phyloP scores from a whole-genome alignment of 805 yeast species.

The Pichia thaimueangensis region DNA sequence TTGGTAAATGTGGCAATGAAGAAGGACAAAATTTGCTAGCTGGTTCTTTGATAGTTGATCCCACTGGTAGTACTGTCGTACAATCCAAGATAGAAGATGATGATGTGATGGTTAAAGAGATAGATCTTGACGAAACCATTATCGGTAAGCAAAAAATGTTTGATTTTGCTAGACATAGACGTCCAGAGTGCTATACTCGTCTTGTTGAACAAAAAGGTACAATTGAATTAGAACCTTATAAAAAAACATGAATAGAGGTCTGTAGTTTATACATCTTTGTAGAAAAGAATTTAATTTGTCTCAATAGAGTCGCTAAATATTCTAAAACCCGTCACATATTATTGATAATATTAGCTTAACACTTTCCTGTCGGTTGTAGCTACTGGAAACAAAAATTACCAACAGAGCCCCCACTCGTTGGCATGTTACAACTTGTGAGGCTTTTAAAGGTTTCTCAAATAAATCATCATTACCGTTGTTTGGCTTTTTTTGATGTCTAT shows the following conservation, averaged over 20 bases:
- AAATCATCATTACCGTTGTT: too few relatives aligned
- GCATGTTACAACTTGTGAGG: too few relatives aligned
- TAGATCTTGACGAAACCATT: slow-evolving; percentile 32
- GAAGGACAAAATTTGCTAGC: slow-evolving; percentile 33
- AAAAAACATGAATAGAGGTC: too few relatives aligned
- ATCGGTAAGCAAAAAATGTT: slow-evolving; percentile 33
- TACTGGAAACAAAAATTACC: too few relatives aligned
- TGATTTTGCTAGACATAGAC: slow-evolving; percentile 33
- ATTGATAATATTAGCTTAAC: too few relatives aligned
- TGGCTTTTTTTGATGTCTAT: too few relatives aligned
- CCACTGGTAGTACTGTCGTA: slow-evolving; percentile 31
- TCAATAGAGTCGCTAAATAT: too few relatives aligned
- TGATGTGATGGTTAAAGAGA: slow-evolving; percentile 26
- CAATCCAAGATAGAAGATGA: slow-evolving; percentile 22
- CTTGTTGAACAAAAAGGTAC: slow-evolving; percentile 25
- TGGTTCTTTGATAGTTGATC: slow-evolving; percentile 33
- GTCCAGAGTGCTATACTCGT: slow-evolving; percentile 31
- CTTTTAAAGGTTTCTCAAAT: too few relatives aligned
- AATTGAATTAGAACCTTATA: slow-evolving; percentile 14
- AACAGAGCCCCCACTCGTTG: too few relatives aligned
- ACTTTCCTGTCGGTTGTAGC: too few relatives aligned
- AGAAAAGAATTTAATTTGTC: too few relatives aligned
- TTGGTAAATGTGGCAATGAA: slow-evolving; percentile 33
- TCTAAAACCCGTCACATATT: too few relatives aligned
- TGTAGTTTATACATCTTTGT: neutral